phyloP scores from a whole-genome alignment of 768 basidiomycete species.

The Naematelia encephala region DNA sequence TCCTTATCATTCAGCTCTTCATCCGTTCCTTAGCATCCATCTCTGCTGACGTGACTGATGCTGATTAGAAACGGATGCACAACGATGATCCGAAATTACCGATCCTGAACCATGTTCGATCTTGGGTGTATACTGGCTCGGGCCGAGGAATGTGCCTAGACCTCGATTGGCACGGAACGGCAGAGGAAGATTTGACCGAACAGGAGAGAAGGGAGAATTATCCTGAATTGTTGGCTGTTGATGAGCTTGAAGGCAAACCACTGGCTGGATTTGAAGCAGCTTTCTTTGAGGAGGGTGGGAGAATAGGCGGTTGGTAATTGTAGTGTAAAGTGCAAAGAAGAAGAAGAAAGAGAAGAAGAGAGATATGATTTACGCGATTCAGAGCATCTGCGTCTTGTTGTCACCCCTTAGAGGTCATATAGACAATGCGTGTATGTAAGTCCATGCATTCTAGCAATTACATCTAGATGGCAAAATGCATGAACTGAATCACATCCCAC shows the following conservation, averaged over 20 bases:
- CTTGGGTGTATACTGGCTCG: constrained; percentile 36
- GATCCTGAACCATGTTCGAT: constrained; percentile 39
- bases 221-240: constrained; percentile 18
- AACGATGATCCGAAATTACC: constrained; percentile 26
- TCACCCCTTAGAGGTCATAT: no score
- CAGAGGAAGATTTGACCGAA: constrained; percentile 15
- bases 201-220: constrained; percentile 8
- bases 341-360: no score
- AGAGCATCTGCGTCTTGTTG: no score
- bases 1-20: not conserved
- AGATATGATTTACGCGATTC: no score
- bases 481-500: no score
- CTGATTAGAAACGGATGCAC: constrained; percentile 33
- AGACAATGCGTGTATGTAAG: no score
- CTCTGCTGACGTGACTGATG: not conserved
- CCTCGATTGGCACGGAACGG: constrained; percentile 32
- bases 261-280: constrained; percentile 41
- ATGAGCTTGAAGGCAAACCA: constrained; percentile 29
- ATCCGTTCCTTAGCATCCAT: not conserved
- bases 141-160: constrained; percentile 46
- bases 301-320: constrained; percentile 47
- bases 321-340: no score
- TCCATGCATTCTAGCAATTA: no score
- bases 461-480: no score
- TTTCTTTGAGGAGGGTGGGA: constrained; percentile 42